A percentile compares a stretch with the other conserved stretches of the same genome.
Conservation (phyloP, 768 basidiomycete genomes). For the Suillus cothurnatus region DNA sequence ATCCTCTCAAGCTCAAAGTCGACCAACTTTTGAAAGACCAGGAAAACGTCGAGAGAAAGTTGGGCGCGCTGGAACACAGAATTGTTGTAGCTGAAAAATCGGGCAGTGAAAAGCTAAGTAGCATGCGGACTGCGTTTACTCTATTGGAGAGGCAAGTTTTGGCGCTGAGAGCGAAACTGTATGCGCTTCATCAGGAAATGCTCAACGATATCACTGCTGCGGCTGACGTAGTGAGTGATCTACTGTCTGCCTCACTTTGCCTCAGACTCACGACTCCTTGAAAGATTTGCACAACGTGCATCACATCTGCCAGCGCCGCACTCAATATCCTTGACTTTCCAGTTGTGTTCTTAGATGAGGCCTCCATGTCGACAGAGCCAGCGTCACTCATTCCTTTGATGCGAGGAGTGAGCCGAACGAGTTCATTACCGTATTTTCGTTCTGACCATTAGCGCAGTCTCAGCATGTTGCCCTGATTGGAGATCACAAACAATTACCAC, state of each 20-base stretch:
- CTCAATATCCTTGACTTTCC: constrained; percentile 84
- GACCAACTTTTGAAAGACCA: constrained; percentile 44
- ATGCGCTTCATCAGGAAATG: constrained; percentile 63
- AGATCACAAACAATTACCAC: constrained; percentile 96
- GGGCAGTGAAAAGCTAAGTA: constrained; percentile 27
- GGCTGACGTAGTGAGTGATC: constrained; percentile 71
- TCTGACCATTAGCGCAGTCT: constrained; percentile 48
- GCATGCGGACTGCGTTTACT: constrained; percentile 30
- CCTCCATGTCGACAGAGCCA: constrained; percentile 95
- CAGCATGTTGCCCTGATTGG: constrained; percentile 87
- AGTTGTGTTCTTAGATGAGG: constrained; percentile 92
- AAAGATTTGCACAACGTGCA: constrained; percentile 89
- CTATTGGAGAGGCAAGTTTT: constrained; percentile 33
- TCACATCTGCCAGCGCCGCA: constrained; percentile 68
- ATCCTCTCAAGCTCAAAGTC: constrained; percentile 53
- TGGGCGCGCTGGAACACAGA: constrained; percentile 28
- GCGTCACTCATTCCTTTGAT: constrained; percentile 89
- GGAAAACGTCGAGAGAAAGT: constrained; percentile 29
- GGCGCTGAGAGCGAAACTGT: constrained; percentile 45
- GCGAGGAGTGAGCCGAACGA: constrained; percentile 75
- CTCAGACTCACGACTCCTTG: constrained; percentile 14
- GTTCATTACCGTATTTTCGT: constrained; percentile 9
- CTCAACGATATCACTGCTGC: constrained; percentile 59
- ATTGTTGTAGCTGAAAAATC: constrained; percentile 23
- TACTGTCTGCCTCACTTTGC: constrained; percentile 6